Evolutionary conservation across 2,329 filamentous ascomycete species (phyloP).

Genomic region (Ophiosphaerella herpotricha): DNA sequence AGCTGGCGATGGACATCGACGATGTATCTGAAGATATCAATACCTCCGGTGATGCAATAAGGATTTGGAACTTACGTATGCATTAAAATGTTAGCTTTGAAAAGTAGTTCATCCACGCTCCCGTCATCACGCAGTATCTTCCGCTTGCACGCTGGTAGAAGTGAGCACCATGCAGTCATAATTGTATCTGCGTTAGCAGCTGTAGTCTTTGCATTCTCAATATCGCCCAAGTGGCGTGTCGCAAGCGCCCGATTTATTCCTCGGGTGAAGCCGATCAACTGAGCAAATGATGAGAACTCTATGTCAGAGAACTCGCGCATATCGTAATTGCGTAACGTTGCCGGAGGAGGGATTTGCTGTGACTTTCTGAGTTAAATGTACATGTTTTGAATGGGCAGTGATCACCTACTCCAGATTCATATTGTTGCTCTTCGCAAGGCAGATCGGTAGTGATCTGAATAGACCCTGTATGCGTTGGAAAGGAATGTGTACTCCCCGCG

Average conservation of each 20-base stretch:
- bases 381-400: neutral
- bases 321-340: conserved; percentile 73
- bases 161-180: conserved; percentile 74
- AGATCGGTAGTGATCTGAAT: conserved; percentile 68
- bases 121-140: conserved; percentile 69
- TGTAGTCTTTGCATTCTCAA: conserved; percentile 14
- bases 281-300: conserved; percentile 80
- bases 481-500: conserved; percentile 70
- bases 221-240: conserved; percentile 8
- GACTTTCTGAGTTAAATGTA: neutral
- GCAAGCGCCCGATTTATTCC: conserved; percentile 74
- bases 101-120: conserved; percentile 81
- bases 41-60: neutral
- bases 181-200: conserved; percentile 52
- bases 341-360: conserved; percentile 25
- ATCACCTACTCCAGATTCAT: conserved; percentile 41
- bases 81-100: conserved; percentile 64
- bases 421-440: conserved; percentile 78
- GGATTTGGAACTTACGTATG: conserved; percentile 12
- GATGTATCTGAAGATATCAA: conserved; percentile 17
- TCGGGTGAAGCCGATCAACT: conserved; percentile 75
- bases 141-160: conserved; percentile 71
- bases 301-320: conserved; percentile 71
- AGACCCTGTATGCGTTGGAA: conserved; percentile 67
- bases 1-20: conserved; percentile 27